Base-by-base conservation (phyloP, 192 early-diverging fungal species). In the Thamnidium elegans region DNA sequence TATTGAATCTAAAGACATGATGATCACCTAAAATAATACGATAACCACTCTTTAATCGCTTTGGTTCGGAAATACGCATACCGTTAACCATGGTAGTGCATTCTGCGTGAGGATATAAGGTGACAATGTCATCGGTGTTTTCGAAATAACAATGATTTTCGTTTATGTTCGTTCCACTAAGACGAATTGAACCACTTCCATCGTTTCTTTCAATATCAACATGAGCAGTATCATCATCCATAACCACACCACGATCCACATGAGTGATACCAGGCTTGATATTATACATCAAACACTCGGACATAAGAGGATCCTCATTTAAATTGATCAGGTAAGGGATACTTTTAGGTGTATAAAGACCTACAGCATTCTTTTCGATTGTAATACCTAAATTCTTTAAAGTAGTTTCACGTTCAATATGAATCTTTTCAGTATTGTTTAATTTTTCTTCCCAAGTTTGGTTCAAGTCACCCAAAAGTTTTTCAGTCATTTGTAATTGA, bases 201-300 rank as follows among this genome's bases (percentile, higher is more conserved):
- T 59, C 56, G 0, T 0, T 50, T 51, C 34, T n/a, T 67, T 1
- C 42, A 52, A 17, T 67, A 64, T 17, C 73, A 71, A 9, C 14
- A 48, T 14, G 17, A 5, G 4, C 46, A 15, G 46, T 7, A 6
- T 48, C 9, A 78, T 75, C 31, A 9, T 39, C 36, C 9, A 39
- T 9, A 3, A 39, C 36, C 1, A 39, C 9, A 19, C 17, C 36
- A 75, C 78, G 68, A 7, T 90, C 94, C 3, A 93, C 92, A 7
- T 71, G 61, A 0, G 91, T 92, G 6, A 63, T 75, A 0, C 94
- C 94, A 1, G 83, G 80, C 48, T 88, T 88, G 55, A 96, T 78
- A 52, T 88, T 88, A 76, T 94, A 94, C n/a, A 96, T 83, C 3
- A 96, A 78, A 60, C 92, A 94, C 67, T 96, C 93, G 15, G 89